phyloP scores from a whole-genome alignment of 1,139 yeast species.

The Lodderomyces parapsilosis region DNA sequence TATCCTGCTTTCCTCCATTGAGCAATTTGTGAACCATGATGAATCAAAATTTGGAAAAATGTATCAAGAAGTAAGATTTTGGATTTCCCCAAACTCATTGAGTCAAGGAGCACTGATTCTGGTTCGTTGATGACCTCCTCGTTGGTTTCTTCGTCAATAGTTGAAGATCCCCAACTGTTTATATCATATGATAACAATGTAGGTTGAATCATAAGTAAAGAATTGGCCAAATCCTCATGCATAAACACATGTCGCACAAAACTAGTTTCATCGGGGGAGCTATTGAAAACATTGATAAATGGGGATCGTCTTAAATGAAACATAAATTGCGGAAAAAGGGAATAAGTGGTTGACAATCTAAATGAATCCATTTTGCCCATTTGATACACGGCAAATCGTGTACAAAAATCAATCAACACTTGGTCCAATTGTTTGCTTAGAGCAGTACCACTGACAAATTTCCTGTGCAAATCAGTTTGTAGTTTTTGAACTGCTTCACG shows the following conservation, averaged over 20 bases:
- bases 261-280: constrained; percentile 78
- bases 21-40: constrained; percentile 93
- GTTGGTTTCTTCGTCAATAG: constrained; percentile 40
- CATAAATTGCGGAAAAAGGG: constrained; percentile 74
- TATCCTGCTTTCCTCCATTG: constrained; percentile 96
- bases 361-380: constrained; percentile 77
- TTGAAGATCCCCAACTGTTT: constrained; percentile 41
- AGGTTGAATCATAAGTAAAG: constrained; percentile 76
- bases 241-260: constrained; percentile 65
- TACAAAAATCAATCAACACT: constrained; percentile 77
- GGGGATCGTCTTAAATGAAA: constrained; percentile 72
- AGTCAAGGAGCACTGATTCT: constrained; percentile 67
- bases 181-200: constrained; percentile 65
- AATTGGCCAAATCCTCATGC: constrained; percentile 65
- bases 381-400: constrained; percentile 83
- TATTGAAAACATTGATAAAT: constrained; percentile 67
- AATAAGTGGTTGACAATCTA: constrained; percentile 72
- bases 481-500: constrained; percentile 51
- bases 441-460: constrained; percentile 23
- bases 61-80: constrained; percentile 71
- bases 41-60: constrained; percentile 91
- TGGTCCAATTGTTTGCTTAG: constrained; percentile 86
- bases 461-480: constrained; percentile 20
- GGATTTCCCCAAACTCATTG: constrained; percentile 60
- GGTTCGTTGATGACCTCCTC: constrained; percentile 35